These are phyloP conservation scores for Colletotrichum paranaense DNA, from an alignment of 2,329 filamentous ascomycete species.

Conservation along the genomic window DNA sequence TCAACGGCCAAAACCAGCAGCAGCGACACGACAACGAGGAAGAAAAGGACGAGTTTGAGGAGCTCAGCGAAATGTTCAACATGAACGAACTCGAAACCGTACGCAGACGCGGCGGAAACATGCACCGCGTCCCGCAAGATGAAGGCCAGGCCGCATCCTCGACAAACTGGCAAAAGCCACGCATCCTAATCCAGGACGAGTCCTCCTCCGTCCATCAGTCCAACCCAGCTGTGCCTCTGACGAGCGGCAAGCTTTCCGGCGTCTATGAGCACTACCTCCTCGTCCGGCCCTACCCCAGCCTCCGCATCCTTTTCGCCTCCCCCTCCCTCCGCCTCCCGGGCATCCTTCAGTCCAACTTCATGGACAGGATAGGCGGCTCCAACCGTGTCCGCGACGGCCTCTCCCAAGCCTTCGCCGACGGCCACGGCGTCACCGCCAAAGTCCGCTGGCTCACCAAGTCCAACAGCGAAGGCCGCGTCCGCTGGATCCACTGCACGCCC, in stretches of 20 bases:
- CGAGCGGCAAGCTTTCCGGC: slow-evolving; percentile 49
- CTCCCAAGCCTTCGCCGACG: slow-evolving; percentile 71
- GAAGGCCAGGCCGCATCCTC: slow-evolving; percentile 49
- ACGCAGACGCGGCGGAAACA: slow-evolving; percentile 70
- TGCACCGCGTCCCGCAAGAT: slow-evolving; percentile 64
- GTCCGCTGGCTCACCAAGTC: slow-evolving; percentile 73
- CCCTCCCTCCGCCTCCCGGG: slow-evolving; percentile 75
- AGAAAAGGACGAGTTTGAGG: slow-evolving; percentile 68
- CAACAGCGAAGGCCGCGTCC: slow-evolving; percentile 67
- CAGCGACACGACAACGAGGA: slow-evolving; percentile 25
- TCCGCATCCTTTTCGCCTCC: slow-evolving; percentile 76
- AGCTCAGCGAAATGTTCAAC: slow-evolving; percentile 78
- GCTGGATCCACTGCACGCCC: slow-evolving; percentile 84
- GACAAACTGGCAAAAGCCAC: slow-evolving; percentile 51
- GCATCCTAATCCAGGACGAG: slow-evolving; percentile 53
- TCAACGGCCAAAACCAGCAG: slow-evolving; percentile 41
- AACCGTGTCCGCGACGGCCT: slow-evolving; percentile 59
- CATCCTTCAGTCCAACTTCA: slow-evolving; percentile 71
- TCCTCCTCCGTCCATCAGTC: slow-evolving; percentile 35
- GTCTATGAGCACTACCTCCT: slow-evolving; percentile 70
- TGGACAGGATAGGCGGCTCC: slow-evolving; percentile 64
- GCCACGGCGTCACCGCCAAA: slow-evolving; percentile 79
- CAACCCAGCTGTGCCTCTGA: neutral
- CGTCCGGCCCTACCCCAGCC: slow-evolving; percentile 72
- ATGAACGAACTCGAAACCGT: slow-evolving; percentile 73